These are phyloP conservation scores for Aristolochia fimbriata DNA, from an alignment of 164 flowering plant species.

Conservation along the genomic window DNA sequence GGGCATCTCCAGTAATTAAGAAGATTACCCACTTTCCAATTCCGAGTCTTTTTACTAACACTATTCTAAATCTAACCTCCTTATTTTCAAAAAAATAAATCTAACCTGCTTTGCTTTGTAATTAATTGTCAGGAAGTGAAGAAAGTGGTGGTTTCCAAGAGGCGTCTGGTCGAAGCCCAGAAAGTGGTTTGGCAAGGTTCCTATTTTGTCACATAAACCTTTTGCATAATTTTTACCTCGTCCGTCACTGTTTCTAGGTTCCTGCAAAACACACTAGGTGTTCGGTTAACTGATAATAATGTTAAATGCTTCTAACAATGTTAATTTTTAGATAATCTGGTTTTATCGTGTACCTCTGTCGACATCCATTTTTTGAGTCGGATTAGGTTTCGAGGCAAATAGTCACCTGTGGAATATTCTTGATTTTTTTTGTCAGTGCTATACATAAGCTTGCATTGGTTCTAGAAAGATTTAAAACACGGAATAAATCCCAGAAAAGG, in stretches of 20 bases:
- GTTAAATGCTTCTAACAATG: no score
- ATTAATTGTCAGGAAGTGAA: conserved; percentile 27
- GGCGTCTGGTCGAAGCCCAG: conserved; percentile 30
- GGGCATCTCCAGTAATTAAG: conserved; percentile 17
- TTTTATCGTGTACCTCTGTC: not conserved
- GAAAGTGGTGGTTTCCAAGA: conserved; percentile 21
- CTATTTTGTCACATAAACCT: not conserved
- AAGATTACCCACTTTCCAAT: not conserved
- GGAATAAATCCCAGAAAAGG: conserved; percentile 37
- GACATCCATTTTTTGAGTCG: no score
- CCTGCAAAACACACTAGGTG: no score
- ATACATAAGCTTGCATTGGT: conserved; percentile 44
- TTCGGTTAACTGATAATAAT: no score
- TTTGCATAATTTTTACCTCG: not conserved
- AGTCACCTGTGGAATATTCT: not conserved
- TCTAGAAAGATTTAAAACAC: conserved; percentile 44
- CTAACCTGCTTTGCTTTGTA: not conserved
- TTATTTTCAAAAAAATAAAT: no score
- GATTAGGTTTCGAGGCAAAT: no score
- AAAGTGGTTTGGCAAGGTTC: conserved; percentile 56
- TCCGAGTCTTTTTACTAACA: conserved; percentile 2
- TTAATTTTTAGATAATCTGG: not conserved
- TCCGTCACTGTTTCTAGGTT: no score
- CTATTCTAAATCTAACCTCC: not conserved
- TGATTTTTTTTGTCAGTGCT: conserved; percentile 34